Conservation (phyloP, 306 rosid species). For the Castanea sativa region DNA sequence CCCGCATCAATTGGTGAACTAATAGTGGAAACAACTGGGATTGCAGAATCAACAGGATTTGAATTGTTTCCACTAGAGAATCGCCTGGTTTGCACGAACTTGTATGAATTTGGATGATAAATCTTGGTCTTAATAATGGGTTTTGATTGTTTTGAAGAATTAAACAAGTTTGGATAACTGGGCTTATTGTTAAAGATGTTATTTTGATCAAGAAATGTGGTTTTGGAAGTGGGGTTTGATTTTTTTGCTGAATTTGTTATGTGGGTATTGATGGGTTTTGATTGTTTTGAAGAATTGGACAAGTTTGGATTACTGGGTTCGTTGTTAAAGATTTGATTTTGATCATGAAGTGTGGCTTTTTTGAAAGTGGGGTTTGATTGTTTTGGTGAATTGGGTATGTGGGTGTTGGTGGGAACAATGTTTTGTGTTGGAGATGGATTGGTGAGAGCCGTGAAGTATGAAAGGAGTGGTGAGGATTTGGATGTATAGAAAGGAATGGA, state of each 20-base stretch:
- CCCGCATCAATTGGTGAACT: constrained; percentile 43
- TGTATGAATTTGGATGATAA: neutral
- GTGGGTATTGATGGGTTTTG: neutral
- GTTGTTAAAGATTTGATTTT: neutral
- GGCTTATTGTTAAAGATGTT: neutral
- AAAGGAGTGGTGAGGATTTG: neutral
- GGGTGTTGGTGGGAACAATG: neutral
- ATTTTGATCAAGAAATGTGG: neutral
- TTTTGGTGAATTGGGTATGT: neutral
- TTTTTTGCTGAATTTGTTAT: neutral
- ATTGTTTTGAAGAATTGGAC: neutral
- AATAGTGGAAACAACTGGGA: constrained; percentile 1
- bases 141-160: neutral
- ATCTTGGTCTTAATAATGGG: neutral
- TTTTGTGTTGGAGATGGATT: neutral
- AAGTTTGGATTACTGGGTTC: neutral
- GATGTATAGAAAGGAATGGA: neutral
- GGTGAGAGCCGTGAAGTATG: too few relatives aligned
- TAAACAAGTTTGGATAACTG: neutral
- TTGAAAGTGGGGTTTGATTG: neutral
- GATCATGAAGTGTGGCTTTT: neutral
- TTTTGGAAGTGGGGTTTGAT: neutral
- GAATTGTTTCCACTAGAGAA: neutral
- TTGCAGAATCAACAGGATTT: neutral
- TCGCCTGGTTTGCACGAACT: neutral